These are phyloP conservation scores for Phlegmacium glaucopus DNA, from an alignment of 768 basidiomycete genomes.

Conservation along the genomic window DNA sequence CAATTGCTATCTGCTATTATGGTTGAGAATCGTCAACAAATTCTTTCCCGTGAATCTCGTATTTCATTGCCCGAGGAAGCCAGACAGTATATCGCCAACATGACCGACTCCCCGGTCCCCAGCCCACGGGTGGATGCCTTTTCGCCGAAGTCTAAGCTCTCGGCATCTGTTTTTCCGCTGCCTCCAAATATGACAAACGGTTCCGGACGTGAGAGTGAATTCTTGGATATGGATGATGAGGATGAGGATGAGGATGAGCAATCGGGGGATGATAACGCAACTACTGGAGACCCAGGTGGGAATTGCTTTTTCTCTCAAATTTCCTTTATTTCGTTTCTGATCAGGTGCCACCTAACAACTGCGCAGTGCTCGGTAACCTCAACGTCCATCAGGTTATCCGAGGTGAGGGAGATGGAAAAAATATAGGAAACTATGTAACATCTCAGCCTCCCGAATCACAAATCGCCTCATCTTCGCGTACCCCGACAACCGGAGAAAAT, in stretches of 20 bases:
- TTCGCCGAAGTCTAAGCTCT: conserved; percentile 23
- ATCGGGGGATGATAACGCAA: conserved; percentile 29
- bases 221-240: conserved; percentile 60
- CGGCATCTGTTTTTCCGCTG: conserved; percentile 18
- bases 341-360: no score
- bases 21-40: conserved; percentile 29
- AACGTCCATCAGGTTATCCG: no score
- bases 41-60: conserved; percentile 58
- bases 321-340: neutral
- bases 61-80: conserved; percentile 78
- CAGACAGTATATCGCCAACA: conserved; percentile 64
- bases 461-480: conserved; percentile 19
- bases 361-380: no score
- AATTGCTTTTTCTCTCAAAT: conserved; percentile 1
- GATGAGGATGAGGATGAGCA: conserved; percentile 37
- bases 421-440: no score
- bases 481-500: conserved; percentile 14
- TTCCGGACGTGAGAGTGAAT: conserved; percentile 42
- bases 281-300: conserved; percentile 18
- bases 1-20: conserved; percentile 33
- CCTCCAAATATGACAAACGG: conserved; percentile 7
- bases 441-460: conserved; percentile 7
- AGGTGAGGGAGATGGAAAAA: no score
- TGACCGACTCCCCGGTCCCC: conserved; percentile 59
- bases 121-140: conserved; percentile 47